These are phyloP conservation scores for Diplodia corticola DNA, from an alignment of 2,329 filamentous ascomycete species.

Conservation along the genomic window DNA sequence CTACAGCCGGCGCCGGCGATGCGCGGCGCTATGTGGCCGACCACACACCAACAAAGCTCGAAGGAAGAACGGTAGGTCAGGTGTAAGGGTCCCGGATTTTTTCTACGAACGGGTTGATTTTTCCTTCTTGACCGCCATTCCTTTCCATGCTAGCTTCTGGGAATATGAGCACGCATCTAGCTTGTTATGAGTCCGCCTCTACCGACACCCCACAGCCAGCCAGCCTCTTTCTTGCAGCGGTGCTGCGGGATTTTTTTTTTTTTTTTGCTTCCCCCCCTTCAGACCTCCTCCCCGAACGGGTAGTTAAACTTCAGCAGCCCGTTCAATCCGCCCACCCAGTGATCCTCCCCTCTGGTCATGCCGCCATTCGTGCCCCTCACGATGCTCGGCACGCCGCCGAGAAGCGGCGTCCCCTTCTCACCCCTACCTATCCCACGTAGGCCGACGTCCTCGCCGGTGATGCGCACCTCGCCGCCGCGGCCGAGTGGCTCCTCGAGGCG, in stretches of 20 bases:
- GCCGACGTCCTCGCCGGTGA: conserved; percentile 78
- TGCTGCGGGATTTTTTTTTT: too few relatives aligned
- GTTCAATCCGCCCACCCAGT: conserved; percentile 95
- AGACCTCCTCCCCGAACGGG: conserved; percentile 71
- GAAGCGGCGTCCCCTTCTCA: conserved; percentile 56
- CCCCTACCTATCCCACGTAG: conserved; percentile 49
- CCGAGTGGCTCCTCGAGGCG: conserved; percentile 41
- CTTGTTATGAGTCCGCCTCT: neutral
- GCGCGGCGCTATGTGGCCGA: too few relatives aligned
- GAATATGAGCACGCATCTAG: neutral
- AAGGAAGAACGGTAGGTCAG: too few relatives aligned
- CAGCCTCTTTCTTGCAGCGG: neutral
- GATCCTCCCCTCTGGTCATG: conserved; percentile 66
- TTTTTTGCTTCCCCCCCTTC: too few relatives aligned
- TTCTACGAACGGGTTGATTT: neutral
- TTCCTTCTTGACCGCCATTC: neutral
- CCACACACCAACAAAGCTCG: too few relatives aligned
- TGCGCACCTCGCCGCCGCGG: conserved; percentile 69
- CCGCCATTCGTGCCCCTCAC: conserved; percentile 59
- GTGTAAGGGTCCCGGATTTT: neutral
- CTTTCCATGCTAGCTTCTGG: neutral
- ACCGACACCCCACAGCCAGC: too few relatives aligned
- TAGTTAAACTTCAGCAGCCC: conserved; percentile 96
- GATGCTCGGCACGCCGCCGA: conserved; percentile 87
- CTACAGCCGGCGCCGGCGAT: too few relatives aligned